These are phyloP conservation scores for Cnidoscolus chayamansa DNA, from an alignment of 441 rosid genomes.

Conservation along the genomic window DNA sequence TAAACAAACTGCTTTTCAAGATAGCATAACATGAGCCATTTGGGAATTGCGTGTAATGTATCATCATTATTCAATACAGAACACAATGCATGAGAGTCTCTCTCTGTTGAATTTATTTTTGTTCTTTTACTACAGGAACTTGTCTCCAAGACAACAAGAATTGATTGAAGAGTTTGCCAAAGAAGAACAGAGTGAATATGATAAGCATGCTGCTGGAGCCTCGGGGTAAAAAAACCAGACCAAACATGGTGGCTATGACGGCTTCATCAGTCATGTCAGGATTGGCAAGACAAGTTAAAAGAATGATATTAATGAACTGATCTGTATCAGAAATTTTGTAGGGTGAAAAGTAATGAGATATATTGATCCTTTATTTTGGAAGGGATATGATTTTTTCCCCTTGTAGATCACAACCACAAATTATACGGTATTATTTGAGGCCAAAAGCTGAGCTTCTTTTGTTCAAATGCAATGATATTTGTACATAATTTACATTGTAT, in stretches of 20 bases:
- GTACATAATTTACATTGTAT: constrained; percentile 5
- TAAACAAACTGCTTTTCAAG: neutral
- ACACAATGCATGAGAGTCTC: no score
- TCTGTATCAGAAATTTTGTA: constrained; percentile 29
- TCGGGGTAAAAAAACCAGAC: constrained; percentile 43
- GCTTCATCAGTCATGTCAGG: neutral
- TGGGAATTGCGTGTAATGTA: neutral
- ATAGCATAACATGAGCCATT: neutral
- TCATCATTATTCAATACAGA: neutral
- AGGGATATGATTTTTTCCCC: constrained; percentile 15
- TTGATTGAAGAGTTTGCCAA: constrained; percentile 88
- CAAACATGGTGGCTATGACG: neutral
- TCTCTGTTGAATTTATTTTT: no score
- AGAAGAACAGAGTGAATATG: constrained; percentile 80
- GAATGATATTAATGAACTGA: constrained; percentile 4
- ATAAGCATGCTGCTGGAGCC: constrained; percentile 72
- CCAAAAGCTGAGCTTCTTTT: neutral
- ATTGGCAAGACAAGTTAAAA: neutral
- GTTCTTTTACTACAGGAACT: constrained; percentile 43
- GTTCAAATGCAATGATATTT: neutral
- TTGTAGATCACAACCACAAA: no score
- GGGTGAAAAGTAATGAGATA: constrained; percentile 18
- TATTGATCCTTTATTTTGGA: constrained; percentile 11
- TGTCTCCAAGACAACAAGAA: constrained; percentile 84
- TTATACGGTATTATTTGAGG: neutral